Evolutionary conservation across 805 yeast genomes (phyloP).

Genomic region (Nakazawaea anatomiae): DNA sequence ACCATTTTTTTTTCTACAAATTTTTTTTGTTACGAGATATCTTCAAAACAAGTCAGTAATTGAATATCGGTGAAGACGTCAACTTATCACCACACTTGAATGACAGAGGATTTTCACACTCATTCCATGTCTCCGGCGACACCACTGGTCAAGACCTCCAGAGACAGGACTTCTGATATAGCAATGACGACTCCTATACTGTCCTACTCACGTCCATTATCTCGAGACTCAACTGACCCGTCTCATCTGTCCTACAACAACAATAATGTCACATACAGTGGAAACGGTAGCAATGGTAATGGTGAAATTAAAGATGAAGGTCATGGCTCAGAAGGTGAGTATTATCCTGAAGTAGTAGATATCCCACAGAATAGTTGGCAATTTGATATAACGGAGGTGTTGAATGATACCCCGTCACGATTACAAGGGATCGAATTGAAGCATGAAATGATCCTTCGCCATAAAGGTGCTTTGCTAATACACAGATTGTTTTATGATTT

Average conservation of each 20-base stretch:
- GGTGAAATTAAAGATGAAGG: background rate
- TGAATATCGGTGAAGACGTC: no score
- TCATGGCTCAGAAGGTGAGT: conserved; percentile 12
- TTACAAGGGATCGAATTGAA: conserved; percentile 24
- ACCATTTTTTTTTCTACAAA: no score
- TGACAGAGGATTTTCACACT: background rate
- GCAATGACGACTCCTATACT: background rate
- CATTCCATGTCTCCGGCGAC: background rate
- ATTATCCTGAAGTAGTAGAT: conserved; percentile 24
- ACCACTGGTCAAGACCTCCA: background rate
- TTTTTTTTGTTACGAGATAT: no score
- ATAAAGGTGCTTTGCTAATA: conserved; percentile 43
- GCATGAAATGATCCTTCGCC: conserved; percentile 35
- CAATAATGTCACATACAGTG: background rate
- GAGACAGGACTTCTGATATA: no score
- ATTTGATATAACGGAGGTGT: conserved; percentile 19
- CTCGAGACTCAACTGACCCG: background rate
- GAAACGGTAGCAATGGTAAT: background rate
- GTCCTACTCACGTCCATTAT: background rate
- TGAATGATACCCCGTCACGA: conserved; percentile 28
- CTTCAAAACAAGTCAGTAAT: no score
- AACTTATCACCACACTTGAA: no score
- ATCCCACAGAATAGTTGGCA: conserved; percentile 21
- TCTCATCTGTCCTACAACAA: no score
- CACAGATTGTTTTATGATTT: conserved; percentile 37